Base-by-base conservation (phyloP, 305 asterid genomes). In the Solanum hybrid region DNA sequence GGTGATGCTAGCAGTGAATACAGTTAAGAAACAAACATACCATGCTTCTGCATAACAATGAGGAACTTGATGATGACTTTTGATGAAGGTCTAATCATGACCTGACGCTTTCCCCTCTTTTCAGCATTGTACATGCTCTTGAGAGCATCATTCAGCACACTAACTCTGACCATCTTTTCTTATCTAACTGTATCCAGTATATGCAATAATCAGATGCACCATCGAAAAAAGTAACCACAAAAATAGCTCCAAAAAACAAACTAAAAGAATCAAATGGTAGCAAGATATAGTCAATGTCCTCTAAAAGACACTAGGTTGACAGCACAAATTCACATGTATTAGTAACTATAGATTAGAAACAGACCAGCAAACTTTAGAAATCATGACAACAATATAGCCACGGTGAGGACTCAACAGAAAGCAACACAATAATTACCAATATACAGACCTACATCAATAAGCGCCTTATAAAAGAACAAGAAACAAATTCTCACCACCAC, bases 81-180 rank as follows among this genome's bases (percentile, higher is more conserved):
- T 15, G 88, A 85, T 10, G 88, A 86, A 56, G 88, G 88, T 12
- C 88, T 86, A 71, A 86, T 86, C 88, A 86, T 91, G 86, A 92
- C 93, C 78, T 92, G 93, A 40, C 92, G 92, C 91, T 92, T 92
- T 34, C 94, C 93, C 36, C 90, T 56, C 82, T 92, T 92, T 89
- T 91, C 94, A 14, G 93, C 92, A 87, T 91, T 92, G 92, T 92
- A 92, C 94, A 92, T 92, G 92, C 93, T 88, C 91, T 92, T 91
- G 24, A 92, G 94, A 40, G 94, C 94, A 78, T 92, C 93, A 87
- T 90, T 91, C 91, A 92, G 45, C 88, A 86, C 88, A 35, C 88
- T 86, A 26, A 86, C 77, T 86, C 88, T 86, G 31, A 78, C 85
- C 85, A 78, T 78, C 31, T 35, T 36, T 11, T 78, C 29, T n/a